A percentile compares a stretch with the other conserved stretches of the same genome.
phyloP scores from a whole-genome alignment of 2,329 filamentous ascomycete genomes.

The Epichloe aotearoae region DNA sequence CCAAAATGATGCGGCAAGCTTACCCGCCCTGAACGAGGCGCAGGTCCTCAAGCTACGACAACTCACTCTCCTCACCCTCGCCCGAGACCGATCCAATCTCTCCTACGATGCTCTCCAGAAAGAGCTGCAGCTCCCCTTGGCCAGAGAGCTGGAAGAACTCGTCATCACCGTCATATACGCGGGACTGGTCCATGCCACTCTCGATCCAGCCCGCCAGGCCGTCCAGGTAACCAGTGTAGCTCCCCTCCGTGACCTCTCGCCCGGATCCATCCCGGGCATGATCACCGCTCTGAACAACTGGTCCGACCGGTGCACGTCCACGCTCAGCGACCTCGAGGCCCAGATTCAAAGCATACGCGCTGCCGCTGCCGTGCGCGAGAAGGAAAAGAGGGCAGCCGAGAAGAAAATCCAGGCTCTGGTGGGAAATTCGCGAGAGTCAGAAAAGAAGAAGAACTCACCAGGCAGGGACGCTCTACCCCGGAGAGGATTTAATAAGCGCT shows the following conservation, averaged over 20 bases:
- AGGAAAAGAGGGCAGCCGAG: slow-evolving; percentile 34
- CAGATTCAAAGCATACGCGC: slow-evolving; percentile 57
- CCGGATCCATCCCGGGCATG: slow-evolving; percentile 56
- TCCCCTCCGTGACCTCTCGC: slow-evolving; percentile 75
- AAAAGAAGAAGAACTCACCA: slow-evolving; percentile 19
- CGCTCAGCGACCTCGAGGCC: slow-evolving; percentile 60
- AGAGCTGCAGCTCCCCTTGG: slow-evolving; percentile 51
- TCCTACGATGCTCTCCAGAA: slow-evolving; percentile 57
- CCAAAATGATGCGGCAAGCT: slow-evolving; percentile 24
- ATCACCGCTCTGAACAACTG: slow-evolving; percentile 57
- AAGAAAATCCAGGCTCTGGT: slow-evolving; percentile 35
- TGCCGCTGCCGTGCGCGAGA: slow-evolving; percentile 40
- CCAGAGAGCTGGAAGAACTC: slow-evolving; percentile 67
- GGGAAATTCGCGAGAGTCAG: slow-evolving; percentile 29
- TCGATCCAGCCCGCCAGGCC: slow-evolving; percentile 63
- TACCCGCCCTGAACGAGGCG: slow-evolving; percentile 58
- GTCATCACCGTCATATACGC: slow-evolving; percentile 82
- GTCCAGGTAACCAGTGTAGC: slow-evolving; percentile 72
- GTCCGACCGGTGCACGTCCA: slow-evolving; percentile 63
- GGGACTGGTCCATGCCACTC: slow-evolving; percentile 65
- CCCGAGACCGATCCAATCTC: slow-evolving; percentile 52
- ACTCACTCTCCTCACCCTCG: slow-evolving; percentile 74
- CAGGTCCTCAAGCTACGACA: slow-evolving; percentile 82
- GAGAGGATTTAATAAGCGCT: slow-evolving; percentile 18
- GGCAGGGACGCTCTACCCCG: slow-evolving; percentile 14